phyloP scores from a whole-genome alignment of 2,329 filamentous ascomycete species.

The Neopestalotiopsis clavispora region DNA sequence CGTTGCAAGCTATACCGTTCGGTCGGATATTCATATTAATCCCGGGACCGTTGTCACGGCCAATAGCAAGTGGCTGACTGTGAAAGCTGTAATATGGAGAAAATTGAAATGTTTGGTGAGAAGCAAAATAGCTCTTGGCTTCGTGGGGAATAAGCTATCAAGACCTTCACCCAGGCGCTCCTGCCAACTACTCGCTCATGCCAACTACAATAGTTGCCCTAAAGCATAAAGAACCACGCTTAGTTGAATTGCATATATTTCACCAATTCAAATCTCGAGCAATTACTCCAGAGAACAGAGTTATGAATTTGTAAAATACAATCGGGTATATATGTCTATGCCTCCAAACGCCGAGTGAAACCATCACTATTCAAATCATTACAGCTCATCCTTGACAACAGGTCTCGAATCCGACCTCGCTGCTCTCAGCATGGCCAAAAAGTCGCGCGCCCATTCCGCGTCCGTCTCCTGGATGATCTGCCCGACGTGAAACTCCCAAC shows the following conservation, averaged over 20 bases:
- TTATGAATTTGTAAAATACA: background rate
- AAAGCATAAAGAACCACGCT: too few species aligned
- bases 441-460: slow-evolving; percentile 49
- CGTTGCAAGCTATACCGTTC: background rate
- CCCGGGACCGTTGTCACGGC: too few species aligned
- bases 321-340: slow-evolving; percentile 8
- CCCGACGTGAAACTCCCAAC: slow-evolving; percentile 62
- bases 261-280: background rate
- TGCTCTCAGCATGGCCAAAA: slow-evolving; percentile 28
- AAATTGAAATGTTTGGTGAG: too few species aligned
- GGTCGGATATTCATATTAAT: background rate
- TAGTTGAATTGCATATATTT: too few species aligned
- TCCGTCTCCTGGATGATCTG: slow-evolving; percentile 43
- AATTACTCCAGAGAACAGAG: background rate
- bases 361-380: background rate
- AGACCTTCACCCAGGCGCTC: too few species aligned
- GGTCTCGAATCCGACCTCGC: slow-evolving; percentile 47
- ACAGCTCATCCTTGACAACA: slow-evolving; percentile 16
- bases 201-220: too few species aligned
- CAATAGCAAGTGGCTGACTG: too few species aligned
- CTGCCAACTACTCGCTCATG: too few species aligned
- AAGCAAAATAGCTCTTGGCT: too few species aligned
- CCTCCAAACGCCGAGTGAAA: slow-evolving; percentile 1
- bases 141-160: too few species aligned
- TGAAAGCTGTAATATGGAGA: too few species aligned